A percentile compares a stretch with the other conserved stretches of the same genome.
phyloP scores from a whole-genome alignment of 768 basidiomycete genomes.

The Amyloporia xantha region DNA sequence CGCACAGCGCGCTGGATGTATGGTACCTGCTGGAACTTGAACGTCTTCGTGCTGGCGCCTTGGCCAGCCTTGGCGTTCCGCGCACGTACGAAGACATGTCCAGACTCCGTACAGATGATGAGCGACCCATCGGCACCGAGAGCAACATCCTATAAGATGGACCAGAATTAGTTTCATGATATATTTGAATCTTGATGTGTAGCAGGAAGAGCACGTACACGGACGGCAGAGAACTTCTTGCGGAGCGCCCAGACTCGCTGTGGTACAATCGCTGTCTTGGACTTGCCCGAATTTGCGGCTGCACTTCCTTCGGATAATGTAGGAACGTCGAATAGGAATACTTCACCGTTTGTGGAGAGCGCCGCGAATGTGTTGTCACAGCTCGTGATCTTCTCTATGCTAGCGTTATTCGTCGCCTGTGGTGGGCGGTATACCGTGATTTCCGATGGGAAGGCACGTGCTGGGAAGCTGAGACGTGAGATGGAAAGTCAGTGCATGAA shows the following conservation, averaged over 20 bases:
- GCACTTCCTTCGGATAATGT: constrained; percentile 24
- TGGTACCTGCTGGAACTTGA: constrained; percentile 76
- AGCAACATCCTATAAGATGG: constrained; percentile 78
- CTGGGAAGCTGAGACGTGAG: constrained; percentile 57
- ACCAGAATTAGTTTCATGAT: no score
- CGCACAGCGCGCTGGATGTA: constrained; percentile 78
- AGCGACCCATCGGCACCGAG: constrained; percentile 82
- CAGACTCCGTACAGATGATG: constrained; percentile 90
- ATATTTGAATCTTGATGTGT: neutral
- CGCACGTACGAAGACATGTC: constrained; percentile 84
- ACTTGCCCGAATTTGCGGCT: constrained; percentile 22
- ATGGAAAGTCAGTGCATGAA: neutral
- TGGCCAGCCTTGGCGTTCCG: constrained; percentile 29
- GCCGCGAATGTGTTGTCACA: constrained; percentile 81
- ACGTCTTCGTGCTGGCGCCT: constrained; percentile 36
- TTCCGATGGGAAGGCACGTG: constrained; percentile 67
- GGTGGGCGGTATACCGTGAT: constrained; percentile 79
- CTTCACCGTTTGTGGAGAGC: constrained; percentile 80
- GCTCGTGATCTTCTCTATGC: constrained; percentile 72
- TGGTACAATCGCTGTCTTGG: constrained; percentile 51
- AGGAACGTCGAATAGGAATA: constrained; percentile 70
- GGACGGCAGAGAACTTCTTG: constrained; percentile 81
- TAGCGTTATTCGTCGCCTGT: constrained; percentile 60
- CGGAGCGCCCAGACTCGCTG: constrained; percentile 88
- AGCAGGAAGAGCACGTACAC: constrained; percentile 33